phyloP scores from a whole-genome alignment of 495 filamentous ascomycete species.

The Thozetella sp. region DNA sequence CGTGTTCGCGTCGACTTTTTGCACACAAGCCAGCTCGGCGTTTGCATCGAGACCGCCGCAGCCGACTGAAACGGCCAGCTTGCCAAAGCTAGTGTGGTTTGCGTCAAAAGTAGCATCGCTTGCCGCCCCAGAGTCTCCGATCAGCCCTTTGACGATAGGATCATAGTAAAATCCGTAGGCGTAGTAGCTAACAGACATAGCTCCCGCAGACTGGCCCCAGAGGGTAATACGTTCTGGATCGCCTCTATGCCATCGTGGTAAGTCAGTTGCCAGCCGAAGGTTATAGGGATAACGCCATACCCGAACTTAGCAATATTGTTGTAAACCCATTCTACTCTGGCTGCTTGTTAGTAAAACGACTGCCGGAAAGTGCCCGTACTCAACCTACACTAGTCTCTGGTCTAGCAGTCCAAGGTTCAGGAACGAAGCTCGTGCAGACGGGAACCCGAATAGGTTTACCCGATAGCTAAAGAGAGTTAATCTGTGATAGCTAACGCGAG shows the following conservation, averaged over 20 bases:
- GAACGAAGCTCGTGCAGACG: constrained; percentile 22
- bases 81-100: constrained; percentile 17
- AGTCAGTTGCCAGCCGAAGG: not conserved
- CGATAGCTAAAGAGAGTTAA: constrained; percentile 23
- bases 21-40: constrained; percentile 49
- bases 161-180: constrained; percentile 41
- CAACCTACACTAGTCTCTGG: constrained; percentile 41
- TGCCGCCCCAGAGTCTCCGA: constrained; percentile 52
- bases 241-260: constrained; percentile 8
- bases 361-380: too few species aligned
- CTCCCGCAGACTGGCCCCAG: constrained; percentile 50
- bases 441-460: constrained; percentile 36
- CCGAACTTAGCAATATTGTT: constrained; percentile 59
- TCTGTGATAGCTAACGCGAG: not conserved
- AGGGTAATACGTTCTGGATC: constrained; percentile 46
- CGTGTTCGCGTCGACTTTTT: constrained; percentile 29
- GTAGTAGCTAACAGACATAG: constrained; percentile 44
- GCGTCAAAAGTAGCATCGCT: constrained; percentile 35
- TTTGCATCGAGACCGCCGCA: constrained; percentile 38
- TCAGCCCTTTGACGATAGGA: constrained; percentile 45
- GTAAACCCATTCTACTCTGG: constrained; percentile 43
- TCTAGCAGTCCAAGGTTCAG: constrained; percentile 56
- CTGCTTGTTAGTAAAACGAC: not conserved
- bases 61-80: constrained; percentile 39
- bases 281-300: constrained; percentile 24